These are phyloP conservation scores for Fusarium oligoseptatum DNA, from an alignment of 2,329 filamentous ascomycete genomes.

Conservation along the genomic window DNA sequence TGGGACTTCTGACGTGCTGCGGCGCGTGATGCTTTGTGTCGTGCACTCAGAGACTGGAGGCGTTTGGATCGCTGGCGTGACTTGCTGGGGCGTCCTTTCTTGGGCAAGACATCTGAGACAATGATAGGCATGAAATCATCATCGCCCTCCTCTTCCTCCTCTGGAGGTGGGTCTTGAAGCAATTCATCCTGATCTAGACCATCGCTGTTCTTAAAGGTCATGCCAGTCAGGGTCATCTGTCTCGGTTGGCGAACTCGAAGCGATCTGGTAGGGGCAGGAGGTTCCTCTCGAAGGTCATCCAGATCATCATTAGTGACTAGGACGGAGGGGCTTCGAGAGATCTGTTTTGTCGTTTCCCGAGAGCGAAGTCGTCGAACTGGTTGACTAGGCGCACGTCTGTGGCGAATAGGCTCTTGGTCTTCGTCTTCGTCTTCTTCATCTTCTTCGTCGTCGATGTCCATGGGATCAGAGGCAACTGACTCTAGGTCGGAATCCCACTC, in stretches of 20 bases:
- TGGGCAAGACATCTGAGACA: constrained; percentile 53
- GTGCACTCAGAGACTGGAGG: constrained; percentile 29
- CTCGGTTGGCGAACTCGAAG: constrained; percentile 46
- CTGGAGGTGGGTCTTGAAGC: constrained; percentile 44
- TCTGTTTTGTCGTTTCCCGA: constrained; percentile 42
- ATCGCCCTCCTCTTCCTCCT: constrained; percentile 51
- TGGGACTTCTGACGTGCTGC: constrained; percentile 42
- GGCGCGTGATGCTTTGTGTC: constrained; percentile 12
- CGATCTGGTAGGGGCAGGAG: constrained; percentile 27
- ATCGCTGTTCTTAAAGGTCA: constrained; percentile 41
- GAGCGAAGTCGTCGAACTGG: constrained; percentile 42
- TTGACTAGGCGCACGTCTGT: constrained; percentile 20
- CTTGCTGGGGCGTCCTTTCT: constrained; percentile 40
- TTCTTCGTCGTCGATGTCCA: constrained; percentile 47
- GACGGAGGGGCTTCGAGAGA: constrained; percentile 29
- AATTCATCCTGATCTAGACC: constrained; percentile 51
- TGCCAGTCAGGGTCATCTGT: constrained; percentile 43
- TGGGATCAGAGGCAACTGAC: constrained; percentile 42
- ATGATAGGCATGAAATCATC: constrained; percentile 52
- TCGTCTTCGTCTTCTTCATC: constrained; percentile 39
- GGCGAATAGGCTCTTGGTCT: constrained; percentile 21
- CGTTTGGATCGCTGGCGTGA: constrained; percentile 41
- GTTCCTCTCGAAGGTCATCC: constrained; percentile 18
- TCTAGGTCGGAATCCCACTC: constrained; percentile 48
- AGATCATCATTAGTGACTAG: constrained; percentile 39